Base-by-base conservation (phyloP, 371 early-diverging fungal species). In the Mucor mucedo region DNA sequence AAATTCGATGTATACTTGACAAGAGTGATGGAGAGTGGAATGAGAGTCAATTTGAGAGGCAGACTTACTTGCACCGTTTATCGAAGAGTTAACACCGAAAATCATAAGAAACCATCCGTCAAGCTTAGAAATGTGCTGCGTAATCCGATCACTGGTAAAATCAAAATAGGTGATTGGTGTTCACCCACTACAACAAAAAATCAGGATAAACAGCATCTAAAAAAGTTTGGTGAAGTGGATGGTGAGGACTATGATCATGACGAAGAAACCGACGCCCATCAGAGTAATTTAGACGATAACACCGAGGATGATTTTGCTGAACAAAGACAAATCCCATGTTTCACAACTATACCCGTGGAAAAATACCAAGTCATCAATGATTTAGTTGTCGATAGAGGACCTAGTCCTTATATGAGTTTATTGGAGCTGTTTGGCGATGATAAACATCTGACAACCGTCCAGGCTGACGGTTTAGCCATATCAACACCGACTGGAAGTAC, bases 401-500 rank as follows among this genome's bases (percentile, higher is more conserved):
- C 97, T 5, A 90, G 88, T 49, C 91, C 98, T 4, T 95, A 92
- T 70, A 89, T 98, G 86, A 85, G 89, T 42, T 74, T 90, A 53
- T 75, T 98, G 41, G 98, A 98, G 70, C 76, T 98, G 16, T 98
- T 91, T 78, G 97, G 93, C 33, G 95, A 93, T 62, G 92, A 92
- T 55, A 78, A 84, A 55, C 94, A 92, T 55, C 71, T 95, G 57
- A 94, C 95, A 5, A 91, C 90, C 1, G 88, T 93, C 0, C 91
- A 92, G 66, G 95, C 95, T 0, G 98, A 98, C 69, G 98, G 98
- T 2, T 78, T 98, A 64, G 91, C 93, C 27, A 80, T 98, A 35
- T 87, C 96, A 2, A 97, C 98, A 1, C 97, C 98, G 0, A 98
- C 98, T 0, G 98, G 98, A 30, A 95, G 95, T 3, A 98, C 98